phyloP scores from a whole-genome alignment of 2,329 filamentous ascomycete genomes.

The Nemania abortiva region DNA sequence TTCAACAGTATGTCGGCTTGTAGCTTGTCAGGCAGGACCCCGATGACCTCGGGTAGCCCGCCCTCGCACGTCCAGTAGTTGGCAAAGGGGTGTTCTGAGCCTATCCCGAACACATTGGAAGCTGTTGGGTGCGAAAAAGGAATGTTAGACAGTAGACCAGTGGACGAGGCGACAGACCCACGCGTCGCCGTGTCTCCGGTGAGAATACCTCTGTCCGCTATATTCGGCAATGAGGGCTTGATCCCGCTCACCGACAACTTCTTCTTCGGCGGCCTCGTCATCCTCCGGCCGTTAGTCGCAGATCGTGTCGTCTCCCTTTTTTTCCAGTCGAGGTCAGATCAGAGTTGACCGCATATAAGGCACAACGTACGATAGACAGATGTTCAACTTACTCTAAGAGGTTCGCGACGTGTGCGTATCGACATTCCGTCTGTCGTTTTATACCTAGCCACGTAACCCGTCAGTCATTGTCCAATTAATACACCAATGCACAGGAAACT shows the following conservation, averaged over 20 bases:
- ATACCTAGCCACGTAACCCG: constrained; percentile 66
- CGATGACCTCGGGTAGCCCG: constrained; percentile 79
- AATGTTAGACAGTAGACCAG: constrained; percentile 76
- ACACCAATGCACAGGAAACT: constrained; percentile 7
- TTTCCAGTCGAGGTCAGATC: constrained; percentile 31
- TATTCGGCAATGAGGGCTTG: constrained; percentile 63
- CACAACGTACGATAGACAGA: constrained; percentile 4
- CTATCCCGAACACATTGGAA: constrained; percentile 84
- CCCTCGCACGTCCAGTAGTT: constrained; percentile 89
- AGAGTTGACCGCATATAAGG: constrained; percentile 21
- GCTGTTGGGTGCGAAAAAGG: constrained; percentile 77
- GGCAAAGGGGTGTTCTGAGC: constrained; percentile 81
- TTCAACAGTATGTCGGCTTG: constrained; percentile 78
- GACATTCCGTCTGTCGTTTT: constrained; percentile 80
- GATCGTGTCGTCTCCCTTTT: constrained; percentile 69
- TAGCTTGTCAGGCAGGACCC: constrained; percentile 78
- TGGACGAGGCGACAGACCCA: constrained; percentile 67
- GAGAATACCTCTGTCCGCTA: constrained; percentile 66
- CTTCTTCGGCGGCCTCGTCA: constrained; percentile 86
- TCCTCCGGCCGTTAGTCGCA: constrained; percentile 84
- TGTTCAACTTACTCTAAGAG: constrained; percentile 74
- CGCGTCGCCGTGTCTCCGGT: constrained; percentile 61
- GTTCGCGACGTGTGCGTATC: constrained; percentile 81
- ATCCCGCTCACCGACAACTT: constrained; percentile 56
- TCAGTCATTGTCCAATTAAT: constrained; percentile 31